A percentile compares a stretch with the other conserved stretches of the same genome.
Evolutionary conservation across 805 yeast species (phyloP).

Genomic region (Yarrowia sp.): DNA sequence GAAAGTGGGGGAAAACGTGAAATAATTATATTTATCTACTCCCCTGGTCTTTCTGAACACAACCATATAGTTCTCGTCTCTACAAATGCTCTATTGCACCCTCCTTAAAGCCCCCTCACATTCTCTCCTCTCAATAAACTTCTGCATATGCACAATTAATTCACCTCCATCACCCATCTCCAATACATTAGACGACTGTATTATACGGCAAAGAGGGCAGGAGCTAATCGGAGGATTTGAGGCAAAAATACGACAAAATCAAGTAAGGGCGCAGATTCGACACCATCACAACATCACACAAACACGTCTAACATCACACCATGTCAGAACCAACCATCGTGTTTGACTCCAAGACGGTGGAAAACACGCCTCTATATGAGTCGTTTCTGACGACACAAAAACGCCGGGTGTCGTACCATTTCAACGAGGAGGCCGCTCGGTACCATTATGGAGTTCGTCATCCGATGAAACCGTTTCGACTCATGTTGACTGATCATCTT

Average conservation of each 20-base stretch:
- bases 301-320: neutral
- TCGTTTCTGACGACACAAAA: slow-evolving; percentile 49
- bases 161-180: slow-evolving; percentile 30
- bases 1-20: too few species aligned
- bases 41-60: too few species aligned
- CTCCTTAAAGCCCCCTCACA: too few species aligned
- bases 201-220: too few species aligned
- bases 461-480: slow-evolving; percentile 98
- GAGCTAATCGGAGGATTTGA: too few species aligned
- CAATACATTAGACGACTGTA: too few species aligned
- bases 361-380: slow-evolving; percentile 58
- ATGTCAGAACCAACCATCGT: slow-evolving; percentile 51
- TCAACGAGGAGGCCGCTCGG: slow-evolving; percentile 76
- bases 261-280: neutral
- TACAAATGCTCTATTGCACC: too few species aligned
- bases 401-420: slow-evolving; percentile 80
- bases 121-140: neutral
- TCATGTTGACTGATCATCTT: slow-evolving; percentile 91
- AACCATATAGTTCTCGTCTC: too few species aligned
- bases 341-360: slow-evolving; percentile 54
- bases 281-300: neutral
- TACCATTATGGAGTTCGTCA: slow-evolving; percentile 93
- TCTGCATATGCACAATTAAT: slow-evolving; percentile 17
- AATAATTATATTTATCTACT: too few species aligned
- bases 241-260: neutral